Conservation (phyloP, 2,329 filamentous ascomycete species). For the Tolypocladium sp. region DNA sequence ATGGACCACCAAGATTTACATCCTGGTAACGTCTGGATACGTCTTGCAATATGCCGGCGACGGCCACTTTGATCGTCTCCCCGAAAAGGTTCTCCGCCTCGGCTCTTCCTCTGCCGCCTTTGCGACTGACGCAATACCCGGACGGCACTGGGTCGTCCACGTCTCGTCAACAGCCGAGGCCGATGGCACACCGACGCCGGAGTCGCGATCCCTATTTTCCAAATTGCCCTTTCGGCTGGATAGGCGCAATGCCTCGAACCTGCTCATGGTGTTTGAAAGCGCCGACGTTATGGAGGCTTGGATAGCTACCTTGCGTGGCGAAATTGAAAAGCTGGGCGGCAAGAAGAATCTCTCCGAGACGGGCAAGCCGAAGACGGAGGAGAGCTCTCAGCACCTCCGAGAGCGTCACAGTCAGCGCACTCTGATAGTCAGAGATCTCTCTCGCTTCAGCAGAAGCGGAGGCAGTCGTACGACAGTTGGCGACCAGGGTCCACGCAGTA, state of each 20-base stretch:
- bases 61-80: slow-evolving; percentile 60
- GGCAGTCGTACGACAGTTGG: not conserved
- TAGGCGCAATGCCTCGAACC: slow-evolving; percentile 49
- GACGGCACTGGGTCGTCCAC: slow-evolving; percentile 71
- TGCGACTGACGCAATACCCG: slow-evolving; percentile 70
- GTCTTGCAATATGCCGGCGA: slow-evolving; percentile 66
- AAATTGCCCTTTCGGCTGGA: slow-evolving; percentile 52
- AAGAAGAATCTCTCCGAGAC: slow-evolving; percentile 54
- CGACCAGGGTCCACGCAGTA: slow-evolving; percentile 1
- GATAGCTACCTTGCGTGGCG: slow-evolving; percentile 58
- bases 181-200: slow-evolving; percentile 39
- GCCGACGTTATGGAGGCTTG: slow-evolving; percentile 69
- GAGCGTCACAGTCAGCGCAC: slow-evolving; percentile 35
- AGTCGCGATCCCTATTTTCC: slow-evolving; percentile 54
- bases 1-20: slow-evolving; percentile 63
- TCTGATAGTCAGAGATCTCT: slow-evolving; percentile 36
- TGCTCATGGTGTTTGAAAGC: slow-evolving; percentile 64
- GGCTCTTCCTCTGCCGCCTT: slow-evolving; percentile 71
- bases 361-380: slow-evolving; percentile 38
- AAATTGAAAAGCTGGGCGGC: slow-evolving; percentile 63
- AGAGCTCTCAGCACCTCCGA: slow-evolving; percentile 20
- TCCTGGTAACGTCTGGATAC: slow-evolving; percentile 62
- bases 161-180: slow-evolving; percentile 58
- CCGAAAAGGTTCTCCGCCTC: slow-evolving; percentile 65
- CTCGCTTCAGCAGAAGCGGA: slow-evolving; percentile 24